phyloP scores from a whole-genome alignment of 2,329 filamentous ascomycete genomes.

The Fusarium chlamydosporum region DNA sequence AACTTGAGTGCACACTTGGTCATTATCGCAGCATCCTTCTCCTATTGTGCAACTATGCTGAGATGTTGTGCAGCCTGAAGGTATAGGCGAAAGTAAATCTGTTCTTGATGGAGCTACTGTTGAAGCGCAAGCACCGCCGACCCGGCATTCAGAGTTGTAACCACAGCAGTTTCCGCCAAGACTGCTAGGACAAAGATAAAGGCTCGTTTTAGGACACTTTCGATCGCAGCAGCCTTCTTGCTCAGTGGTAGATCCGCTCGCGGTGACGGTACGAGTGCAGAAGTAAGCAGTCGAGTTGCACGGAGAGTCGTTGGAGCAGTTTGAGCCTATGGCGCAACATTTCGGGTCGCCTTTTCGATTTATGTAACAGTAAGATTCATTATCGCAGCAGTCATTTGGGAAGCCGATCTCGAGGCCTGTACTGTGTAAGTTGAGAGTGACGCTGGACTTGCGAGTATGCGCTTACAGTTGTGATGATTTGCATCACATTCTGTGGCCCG shows the following conservation, averaged over 20 bases:
- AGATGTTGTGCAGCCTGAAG: constrained; percentile 61
- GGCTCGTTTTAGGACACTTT: constrained; percentile 58
- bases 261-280: constrained; percentile 52
- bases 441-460: background rate
- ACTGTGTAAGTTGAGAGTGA: constrained; percentile 4
- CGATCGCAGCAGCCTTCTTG: constrained; percentile 58
- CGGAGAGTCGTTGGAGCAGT: constrained; percentile 57
- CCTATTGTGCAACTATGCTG: constrained; percentile 62
- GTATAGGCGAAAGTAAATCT: constrained; percentile 54
- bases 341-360: constrained; percentile 51
- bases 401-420: constrained; percentile 61
- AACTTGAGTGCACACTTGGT: constrained; percentile 60
- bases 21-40: constrained; percentile 65
- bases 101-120: constrained; percentile 47
- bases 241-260: constrained; percentile 49
- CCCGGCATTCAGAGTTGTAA: constrained; percentile 61
- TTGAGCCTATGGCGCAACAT: constrained; percentile 62
- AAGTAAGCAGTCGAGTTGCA: constrained; percentile 55
- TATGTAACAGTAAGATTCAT: constrained; percentile 63
- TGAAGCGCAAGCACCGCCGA: constrained; percentile 55
- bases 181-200: constrained; percentile 60
- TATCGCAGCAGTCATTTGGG: constrained; percentile 59
- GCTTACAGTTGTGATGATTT: constrained; percentile 54
- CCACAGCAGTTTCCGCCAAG: constrained; percentile 66
- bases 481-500: constrained; percentile 50